A percentile compares a stretch with the other conserved stretches of the same genome.
phyloP scores from a whole-genome alignment of 2,329 filamentous ascomycete genomes.

The Trichophyton mentagrophytes region DNA sequence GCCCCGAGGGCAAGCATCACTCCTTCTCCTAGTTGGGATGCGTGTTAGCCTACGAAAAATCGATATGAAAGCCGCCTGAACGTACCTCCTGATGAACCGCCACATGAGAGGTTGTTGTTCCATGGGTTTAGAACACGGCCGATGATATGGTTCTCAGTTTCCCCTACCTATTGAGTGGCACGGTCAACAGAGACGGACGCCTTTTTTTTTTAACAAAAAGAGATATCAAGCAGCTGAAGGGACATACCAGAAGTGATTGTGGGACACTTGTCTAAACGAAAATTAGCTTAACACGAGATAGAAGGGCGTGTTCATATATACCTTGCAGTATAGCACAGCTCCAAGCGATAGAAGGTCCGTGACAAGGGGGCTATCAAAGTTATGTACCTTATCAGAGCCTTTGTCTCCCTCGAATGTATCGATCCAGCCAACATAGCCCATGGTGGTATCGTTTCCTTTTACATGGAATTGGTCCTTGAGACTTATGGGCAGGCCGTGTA shows the following conservation, averaged over 20 bases:
- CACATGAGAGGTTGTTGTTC: constrained; percentile 42
- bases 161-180: constrained; percentile 24
- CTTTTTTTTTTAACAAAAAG: not conserved
- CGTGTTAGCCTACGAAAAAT: not conserved
- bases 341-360: constrained; percentile 41
- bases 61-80: not conserved
- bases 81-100: constrained; percentile 45
- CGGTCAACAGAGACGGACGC: not conserved
- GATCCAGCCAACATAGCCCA: constrained; percentile 24
- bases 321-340: constrained; percentile 44
- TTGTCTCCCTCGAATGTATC: constrained; percentile 45
- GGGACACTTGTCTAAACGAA: constrained; percentile 43
- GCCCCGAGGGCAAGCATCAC: constrained; percentile 44
- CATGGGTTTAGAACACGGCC: constrained; percentile 46
- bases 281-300: not conserved
- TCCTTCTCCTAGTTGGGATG: constrained; percentile 30
- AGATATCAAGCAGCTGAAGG: not conserved
- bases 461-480: constrained; percentile 20
- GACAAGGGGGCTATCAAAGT: constrained; percentile 48
- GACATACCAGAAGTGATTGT: constrained; percentile 39
- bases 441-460: constrained; percentile 11
- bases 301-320: constrained; percentile 29
- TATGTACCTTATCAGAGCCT: constrained; percentile 37
- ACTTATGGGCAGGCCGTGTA: constrained; percentile 20
- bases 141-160: constrained; percentile 51